Conservation (phyloP, 176 grass and related monocot species). For the Carex littledalei region DNA sequence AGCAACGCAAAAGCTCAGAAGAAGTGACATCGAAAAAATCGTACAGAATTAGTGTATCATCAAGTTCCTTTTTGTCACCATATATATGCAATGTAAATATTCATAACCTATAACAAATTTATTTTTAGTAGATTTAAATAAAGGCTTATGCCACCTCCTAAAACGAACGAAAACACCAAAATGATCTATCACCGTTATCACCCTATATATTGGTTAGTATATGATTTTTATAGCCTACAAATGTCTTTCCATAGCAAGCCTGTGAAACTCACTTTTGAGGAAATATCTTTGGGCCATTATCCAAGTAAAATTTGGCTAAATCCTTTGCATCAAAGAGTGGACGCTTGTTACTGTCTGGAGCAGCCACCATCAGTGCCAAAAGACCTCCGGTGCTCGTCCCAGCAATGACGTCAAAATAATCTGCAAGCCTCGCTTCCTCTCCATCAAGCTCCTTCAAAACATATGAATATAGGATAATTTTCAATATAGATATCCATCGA, state of each 20-base stretch:
- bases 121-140: background rate
- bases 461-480: background rate
- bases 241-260: background rate
- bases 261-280: constrained; percentile 42
- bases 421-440: constrained; percentile 38
- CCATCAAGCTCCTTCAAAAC: constrained; percentile 50
- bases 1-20: background rate
- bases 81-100: too few relatives aligned
- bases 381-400: constrained; percentile 75
- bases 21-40: background rate
- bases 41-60: too few relatives aligned
- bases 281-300: constrained; percentile 54
- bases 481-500: background rate
- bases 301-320: constrained; percentile 46
- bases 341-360: constrained; percentile 30
- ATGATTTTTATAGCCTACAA: background rate
- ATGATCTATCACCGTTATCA: background rate
- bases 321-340: constrained; percentile 54
- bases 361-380: constrained; percentile 46
- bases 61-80: too few relatives aligned
- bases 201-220: background rate
- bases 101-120: too few relatives aligned
- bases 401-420: constrained; percentile 69
- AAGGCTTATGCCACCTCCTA: background rate
- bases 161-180: background rate